These are phyloP conservation scores for Acaromyces ingoldii DNA, from an alignment of 1,284 basidiomycete species.

Conservation along the genomic window DNA sequence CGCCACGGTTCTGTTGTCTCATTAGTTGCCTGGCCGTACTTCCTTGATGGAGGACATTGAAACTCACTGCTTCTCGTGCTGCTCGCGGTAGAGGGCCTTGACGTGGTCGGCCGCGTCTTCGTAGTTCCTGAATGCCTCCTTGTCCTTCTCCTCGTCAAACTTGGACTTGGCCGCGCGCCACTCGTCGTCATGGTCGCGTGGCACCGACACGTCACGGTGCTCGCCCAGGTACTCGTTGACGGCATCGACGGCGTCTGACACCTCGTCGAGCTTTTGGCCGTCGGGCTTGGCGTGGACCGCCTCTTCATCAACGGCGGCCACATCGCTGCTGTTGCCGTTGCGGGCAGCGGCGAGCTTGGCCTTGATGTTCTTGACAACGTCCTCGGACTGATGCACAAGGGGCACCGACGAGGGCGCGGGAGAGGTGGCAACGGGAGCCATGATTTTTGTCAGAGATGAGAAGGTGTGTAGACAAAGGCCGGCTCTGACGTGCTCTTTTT, in stretches of 20 bases:
- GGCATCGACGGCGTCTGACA: constrained; percentile 28
- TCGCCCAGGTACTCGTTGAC: constrained; percentile 30
- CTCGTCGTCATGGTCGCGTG: constrained; percentile 16
- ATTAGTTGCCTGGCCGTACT: no score
- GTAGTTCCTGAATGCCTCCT: constrained; percentile 57
- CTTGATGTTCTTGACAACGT: no score
- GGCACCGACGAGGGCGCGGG: neutral
- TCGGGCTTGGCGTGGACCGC: neutral
- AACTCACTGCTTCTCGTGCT: constrained; percentile 83
- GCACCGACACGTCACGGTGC: constrained; percentile 21
- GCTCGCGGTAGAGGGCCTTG: constrained; percentile 79
- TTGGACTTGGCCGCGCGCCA: constrained; percentile 53
- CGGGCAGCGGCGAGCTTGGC: constrained; percentile 33
- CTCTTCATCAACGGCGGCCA: no score
- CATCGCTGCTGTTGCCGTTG: constrained; percentile 39
- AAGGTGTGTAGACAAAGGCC: neutral
- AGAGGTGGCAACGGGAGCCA: constrained; percentile 1
- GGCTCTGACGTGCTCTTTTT: no score
- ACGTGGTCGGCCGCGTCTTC: constrained; percentile 72
- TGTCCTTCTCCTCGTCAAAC: constrained; percentile 74
- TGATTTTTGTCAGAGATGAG: neutral
- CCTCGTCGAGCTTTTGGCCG: constrained; percentile 22
- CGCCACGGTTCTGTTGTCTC: constrained; percentile 50
- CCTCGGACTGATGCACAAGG: no score
- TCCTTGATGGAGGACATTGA: no score